Evolutionary conservation across 2,329 filamentous ascomycete genomes (phyloP), one percentile per base, ranked within the genome.

Genomic region (Trichophyton benhamiae): DNA sequence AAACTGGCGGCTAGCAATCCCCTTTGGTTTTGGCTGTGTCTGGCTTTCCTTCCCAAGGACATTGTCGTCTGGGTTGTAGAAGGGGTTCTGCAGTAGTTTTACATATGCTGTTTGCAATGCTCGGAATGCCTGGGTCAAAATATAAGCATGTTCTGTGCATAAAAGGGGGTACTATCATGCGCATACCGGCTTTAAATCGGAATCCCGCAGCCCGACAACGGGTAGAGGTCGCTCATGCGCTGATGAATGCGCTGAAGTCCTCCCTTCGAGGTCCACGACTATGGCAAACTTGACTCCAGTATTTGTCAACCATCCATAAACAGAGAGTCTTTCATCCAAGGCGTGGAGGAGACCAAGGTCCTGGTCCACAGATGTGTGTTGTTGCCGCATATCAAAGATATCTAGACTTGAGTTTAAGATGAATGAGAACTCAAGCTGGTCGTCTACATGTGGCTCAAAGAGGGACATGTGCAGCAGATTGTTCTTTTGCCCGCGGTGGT

Each of bases 281-380:
- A 91, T 87, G 38, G 97, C 85, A 70, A 99, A 86, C 72, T 92
- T 91, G 65, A 96, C 85, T 46, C 91, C 91, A 27, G 94, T 97
- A 75, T 96, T 97, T 61, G 94, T 96, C 75, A 97, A 83, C 84
- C 89, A 96, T 69, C 94, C 94, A 77, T 97, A 99, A 67, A 91
- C 88, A 41, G 91, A 91, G 55, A 97, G 82, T 27, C 91, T 84
- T 77, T 99, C 92, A 77, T 97, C 94, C 63, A 97, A 82, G 63
- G 91, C 91, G 76, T 97, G 92, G 58, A 99, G 82, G 11, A 97
- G 83, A 33, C 94, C 92, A 66, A 94, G 87, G 72, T 97, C 92
- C 68, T 94, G 91, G 58, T 89, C 88, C 63, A 83, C 77, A 22
- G 82, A 83, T 68, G 87, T 87, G 69, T 85, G 82, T 60, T 87